Evolutionary conservation across 2,329 filamentous ascomycete species (phyloP).

Genomic region (Metarhizium rileyi): DNA sequence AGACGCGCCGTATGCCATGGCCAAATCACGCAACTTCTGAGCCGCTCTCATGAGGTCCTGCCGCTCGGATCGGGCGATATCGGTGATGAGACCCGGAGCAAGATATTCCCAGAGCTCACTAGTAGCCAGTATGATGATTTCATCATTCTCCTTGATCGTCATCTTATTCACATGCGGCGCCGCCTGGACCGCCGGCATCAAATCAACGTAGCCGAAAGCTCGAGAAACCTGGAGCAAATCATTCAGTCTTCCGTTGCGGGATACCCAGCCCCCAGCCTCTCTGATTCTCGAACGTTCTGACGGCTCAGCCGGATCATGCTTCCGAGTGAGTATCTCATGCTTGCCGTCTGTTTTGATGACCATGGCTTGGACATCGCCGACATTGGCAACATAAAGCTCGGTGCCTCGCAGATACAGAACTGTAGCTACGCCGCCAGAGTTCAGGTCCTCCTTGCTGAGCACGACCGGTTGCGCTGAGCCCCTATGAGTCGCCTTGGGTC

Average conservation of each 20-base stretch:
- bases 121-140: constrained; percentile 86
- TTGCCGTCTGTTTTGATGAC: constrained; percentile 82
- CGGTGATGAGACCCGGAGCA: constrained; percentile 79
- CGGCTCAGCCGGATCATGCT: constrained; percentile 86
- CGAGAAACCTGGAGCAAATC: constrained; percentile 85
- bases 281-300: constrained; percentile 80
- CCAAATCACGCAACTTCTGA: constrained; percentile 87
- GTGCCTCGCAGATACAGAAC: constrained; percentile 83
- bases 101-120: constrained; percentile 94
- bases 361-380: constrained; percentile 93
- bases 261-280: constrained; percentile 91
- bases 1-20: constrained; percentile 88
- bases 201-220: constrained; percentile 87
- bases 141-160: constrained; percentile 76
- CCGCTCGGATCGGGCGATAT: constrained; percentile 79
- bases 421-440: constrained; percentile 84
- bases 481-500: constrained; percentile 56
- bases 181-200: constrained; percentile 88
- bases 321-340: constrained; percentile 74
- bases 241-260: constrained; percentile 86
- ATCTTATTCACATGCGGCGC: constrained; percentile 75
- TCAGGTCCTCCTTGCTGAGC: constrained; percentile 79
- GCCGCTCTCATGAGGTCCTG: constrained; percentile 89
- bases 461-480: constrained; percentile 64
- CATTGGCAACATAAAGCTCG: constrained; percentile 88